Base-by-base conservation (phyloP, 768 basidiomycete species). In the Tricholoma matsutake region DNA sequence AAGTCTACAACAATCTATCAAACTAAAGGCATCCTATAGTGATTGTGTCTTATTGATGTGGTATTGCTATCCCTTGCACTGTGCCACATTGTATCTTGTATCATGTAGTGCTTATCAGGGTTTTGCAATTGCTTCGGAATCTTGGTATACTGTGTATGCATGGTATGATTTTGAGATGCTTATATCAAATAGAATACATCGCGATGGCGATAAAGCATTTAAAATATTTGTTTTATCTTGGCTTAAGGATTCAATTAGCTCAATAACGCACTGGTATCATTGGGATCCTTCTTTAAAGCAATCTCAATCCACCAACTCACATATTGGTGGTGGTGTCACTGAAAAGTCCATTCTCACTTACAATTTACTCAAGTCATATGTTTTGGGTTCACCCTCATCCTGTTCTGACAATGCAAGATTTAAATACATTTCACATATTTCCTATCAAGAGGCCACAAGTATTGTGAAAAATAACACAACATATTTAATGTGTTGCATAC, bases 321-420 rank as follows among this genome's bases (percentile, higher is more conserved):
- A 47, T 47, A 47, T 47, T 55, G 54, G 54, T 55, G 54, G 54
- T 55, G 54, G 45, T 9, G 10, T 47, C 45, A 47, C 54, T 20
- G 45, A 47, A 47, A 55, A 55, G 34, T 54, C 16, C 31, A 34
- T 35, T 22, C 34, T 55, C 22, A 35, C 54, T n/a, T n/a, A 55
- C 39, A 39, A 55, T 35, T 35, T 55, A n/a, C 54, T 55, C 10
- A 55, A 55, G 39, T 39, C 29, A 55, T 55, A 55, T 55, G 54
- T 34, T 32, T 34, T 55, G 31, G 25, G 39, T 55, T 18, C 16
- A 55, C 20, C 31, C 34, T 35, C 34, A 34, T 47, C 45, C 45
- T 20, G 39, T 37, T 35, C 10, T 22, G 29, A 55, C 20, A 18
- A 47, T 47, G 45, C 20, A 47, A 25, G 25, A 35, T 55, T 20